Conservation (phyloP, 1,284 basidiomycete species). For the Sporisorium exsertum region DNA sequence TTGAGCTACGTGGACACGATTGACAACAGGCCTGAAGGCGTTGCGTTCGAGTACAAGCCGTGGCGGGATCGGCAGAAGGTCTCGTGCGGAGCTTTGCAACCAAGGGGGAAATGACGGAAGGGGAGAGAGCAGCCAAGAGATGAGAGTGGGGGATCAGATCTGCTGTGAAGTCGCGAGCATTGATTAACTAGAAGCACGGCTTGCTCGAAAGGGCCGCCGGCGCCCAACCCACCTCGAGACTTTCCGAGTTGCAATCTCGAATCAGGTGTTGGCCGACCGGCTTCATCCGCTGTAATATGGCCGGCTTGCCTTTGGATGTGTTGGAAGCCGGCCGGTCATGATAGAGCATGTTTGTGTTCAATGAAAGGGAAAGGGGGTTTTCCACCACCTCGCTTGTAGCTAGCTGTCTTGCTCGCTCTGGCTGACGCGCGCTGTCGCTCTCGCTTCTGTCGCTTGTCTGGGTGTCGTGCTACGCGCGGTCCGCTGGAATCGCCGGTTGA, state of each 20-base stretch:
- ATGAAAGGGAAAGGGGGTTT: too few species aligned
- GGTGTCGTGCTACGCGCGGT: neutral
- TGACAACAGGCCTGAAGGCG: too few species aligned
- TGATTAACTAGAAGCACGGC: neutral
- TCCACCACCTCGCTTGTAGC: too few species aligned
- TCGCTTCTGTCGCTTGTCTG: neutral
- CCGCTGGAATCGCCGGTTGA: constrained; percentile 15
- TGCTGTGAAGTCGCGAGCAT: neutral
- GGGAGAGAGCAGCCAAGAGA: neutral
- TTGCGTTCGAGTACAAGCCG: too few species aligned
- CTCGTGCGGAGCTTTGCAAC: neutral
- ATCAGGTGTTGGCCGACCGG: neutral
- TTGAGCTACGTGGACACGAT: too few species aligned
- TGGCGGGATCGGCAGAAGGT: neutral
- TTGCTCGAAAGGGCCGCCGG: neutral
- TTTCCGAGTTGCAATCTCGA: neutral
- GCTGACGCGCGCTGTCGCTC: too few species aligned
- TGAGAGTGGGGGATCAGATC: constrained; percentile 17
- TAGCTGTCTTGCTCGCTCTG: neutral
- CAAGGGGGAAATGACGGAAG: constrained; percentile 3
- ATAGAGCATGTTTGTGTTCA: too few species aligned
- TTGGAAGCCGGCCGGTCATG: too few species aligned
- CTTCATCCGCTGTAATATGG: neutral
- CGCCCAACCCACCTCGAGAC: neutral
- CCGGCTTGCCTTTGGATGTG: neutral